These are phyloP conservation scores for Ophiostoma perfectum DNA, from an alignment of 2,329 filamentous ascomycete genomes.

Conservation along the genomic window DNA sequence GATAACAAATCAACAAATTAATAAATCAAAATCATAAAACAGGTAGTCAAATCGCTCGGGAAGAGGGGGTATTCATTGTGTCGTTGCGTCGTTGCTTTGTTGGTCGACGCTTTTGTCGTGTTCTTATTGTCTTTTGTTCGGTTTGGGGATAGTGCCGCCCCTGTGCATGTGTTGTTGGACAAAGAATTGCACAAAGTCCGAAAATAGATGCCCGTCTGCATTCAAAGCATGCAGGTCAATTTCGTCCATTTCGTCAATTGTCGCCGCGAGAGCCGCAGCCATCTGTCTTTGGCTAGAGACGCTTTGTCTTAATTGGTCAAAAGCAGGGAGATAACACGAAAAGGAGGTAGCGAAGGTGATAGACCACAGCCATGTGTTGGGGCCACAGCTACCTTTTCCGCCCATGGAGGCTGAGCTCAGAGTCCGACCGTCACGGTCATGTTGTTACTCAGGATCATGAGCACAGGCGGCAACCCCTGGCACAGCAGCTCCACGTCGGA, in stretches of 20 bases:
- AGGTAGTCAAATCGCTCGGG: background rate
- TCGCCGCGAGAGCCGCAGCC: background rate
- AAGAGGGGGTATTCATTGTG: slow-evolving; percentile 4
- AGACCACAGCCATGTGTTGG: background rate
- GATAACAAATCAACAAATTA: background rate
- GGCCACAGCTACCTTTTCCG: background rate
- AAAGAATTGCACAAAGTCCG: background rate
- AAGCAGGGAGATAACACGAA: too few relatives aligned
- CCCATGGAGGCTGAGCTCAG: slow-evolving; percentile 32
- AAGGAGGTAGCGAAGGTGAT: too few relatives aligned
- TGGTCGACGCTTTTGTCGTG: slow-evolving; percentile 11
- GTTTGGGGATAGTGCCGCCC: background rate
- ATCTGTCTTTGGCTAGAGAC: background rate
- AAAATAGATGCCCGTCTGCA: background rate
- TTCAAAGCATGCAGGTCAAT: background rate
- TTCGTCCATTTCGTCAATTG: background rate
- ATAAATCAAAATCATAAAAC: slow-evolving; percentile 1
- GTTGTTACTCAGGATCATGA: slow-evolving; percentile 80
- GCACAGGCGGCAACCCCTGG: slow-evolving; percentile 65
- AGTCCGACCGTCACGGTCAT: slow-evolving; percentile 82
- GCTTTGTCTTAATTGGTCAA: background rate
- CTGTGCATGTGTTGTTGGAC: background rate
- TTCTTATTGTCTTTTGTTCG: slow-evolving; percentile 9
- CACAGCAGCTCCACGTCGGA: slow-evolving; percentile 74
- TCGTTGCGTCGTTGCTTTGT: background rate